Evolutionary conservation across 768 basidiomycete genomes (phyloP).

Genomic region (Vararia minispora): DNA sequence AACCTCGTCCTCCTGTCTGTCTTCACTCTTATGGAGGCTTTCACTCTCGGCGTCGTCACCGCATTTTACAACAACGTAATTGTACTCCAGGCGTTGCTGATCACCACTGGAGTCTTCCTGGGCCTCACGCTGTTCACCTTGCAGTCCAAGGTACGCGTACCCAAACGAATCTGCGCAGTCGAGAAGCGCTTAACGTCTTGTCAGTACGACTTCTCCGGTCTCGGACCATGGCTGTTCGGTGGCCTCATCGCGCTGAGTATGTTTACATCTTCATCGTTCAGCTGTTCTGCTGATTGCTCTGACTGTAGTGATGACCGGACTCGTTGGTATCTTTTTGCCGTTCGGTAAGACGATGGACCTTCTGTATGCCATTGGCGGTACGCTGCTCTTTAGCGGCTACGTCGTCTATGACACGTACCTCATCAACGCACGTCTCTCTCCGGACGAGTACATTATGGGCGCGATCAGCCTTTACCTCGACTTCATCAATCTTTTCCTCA

Average conservation of each 20-base stretch:
- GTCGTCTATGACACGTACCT: constrained; percentile 85
- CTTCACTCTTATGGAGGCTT: constrained; percentile 88
- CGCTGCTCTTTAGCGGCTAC: constrained; percentile 82
- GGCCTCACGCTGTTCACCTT: constrained; percentile 92
- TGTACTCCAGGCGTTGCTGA: constrained; percentile 83
- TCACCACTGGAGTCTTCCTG: constrained; percentile 87
- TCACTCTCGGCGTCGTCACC: constrained; percentile 78
- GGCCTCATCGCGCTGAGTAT: constrained; percentile 69
- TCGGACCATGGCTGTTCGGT: constrained; percentile 86
- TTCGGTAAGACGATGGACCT: constrained; percentile 77
- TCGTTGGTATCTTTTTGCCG: constrained; percentile 81
- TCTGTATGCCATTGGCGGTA: constrained; percentile 65
- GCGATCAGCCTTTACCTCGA: constrained; percentile 92
- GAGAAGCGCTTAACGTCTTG: background rate
- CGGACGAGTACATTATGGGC: constrained; percentile 90
- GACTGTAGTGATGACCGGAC: constrained; percentile 56
- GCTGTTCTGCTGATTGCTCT: background rate
- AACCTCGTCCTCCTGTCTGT: constrained; percentile 78
- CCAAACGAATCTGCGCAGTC: background rate
- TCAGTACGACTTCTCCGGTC: constrained; percentile 88
- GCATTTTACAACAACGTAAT: constrained; percentile 63
- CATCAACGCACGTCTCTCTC: constrained; percentile 80
- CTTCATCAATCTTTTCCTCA: constrained; percentile 84
- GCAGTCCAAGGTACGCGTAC: constrained; percentile 66
- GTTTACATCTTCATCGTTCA: constrained; percentile 14